phyloP scores from a whole-genome alignment of 495 filamentous ascomycete genomes.

The Apodospora peruviana region DNA sequence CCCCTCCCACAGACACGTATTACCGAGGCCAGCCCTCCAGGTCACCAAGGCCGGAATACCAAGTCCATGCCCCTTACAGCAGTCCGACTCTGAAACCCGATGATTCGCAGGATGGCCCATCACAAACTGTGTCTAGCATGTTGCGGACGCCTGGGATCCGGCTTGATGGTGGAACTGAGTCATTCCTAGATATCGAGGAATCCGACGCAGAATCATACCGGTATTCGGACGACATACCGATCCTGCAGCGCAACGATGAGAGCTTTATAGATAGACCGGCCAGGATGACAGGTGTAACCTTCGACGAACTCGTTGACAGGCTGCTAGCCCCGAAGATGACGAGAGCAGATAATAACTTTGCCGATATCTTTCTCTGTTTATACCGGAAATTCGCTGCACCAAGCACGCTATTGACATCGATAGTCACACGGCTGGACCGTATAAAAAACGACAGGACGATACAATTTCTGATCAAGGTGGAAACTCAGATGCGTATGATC shows the following conservation, averaged over 20 bases:
- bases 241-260: slow-evolving; percentile 52
- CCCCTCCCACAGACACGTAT: slow-evolving; percentile 25
- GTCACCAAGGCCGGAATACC: slow-evolving; percentile 27
- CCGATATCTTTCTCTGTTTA: slow-evolving; percentile 81
- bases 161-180: slow-evolving; percentile 38
- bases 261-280: slow-evolving; percentile 39
- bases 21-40: slow-evolving; percentile 23
- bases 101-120: slow-evolving; percentile 27
- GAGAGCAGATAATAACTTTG: slow-evolving; percentile 79
- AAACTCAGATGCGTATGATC: slow-evolving; percentile 76
- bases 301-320: slow-evolving; percentile 86
- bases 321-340: slow-evolving; percentile 76
- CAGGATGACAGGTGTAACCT: slow-evolving; percentile 59
- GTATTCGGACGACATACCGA: slow-evolving; percentile 56
- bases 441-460: slow-evolving; percentile 56
- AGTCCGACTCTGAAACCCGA: slow-evolving; percentile 15
- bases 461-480: slow-evolving; percentile 61
- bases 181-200: slow-evolving; percentile 57
- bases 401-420: slow-evolving; percentile 62
- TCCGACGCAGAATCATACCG: slow-evolving; percentile 49
- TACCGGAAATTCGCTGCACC: slow-evolving; percentile 93
- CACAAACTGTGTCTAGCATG: slow-evolving; percentile 38
- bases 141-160: slow-evolving; percentile 41
- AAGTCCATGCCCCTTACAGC: slow-evolving; percentile 9
- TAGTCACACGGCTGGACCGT: slow-evolving; percentile 68